Evolutionary conservation across 495 filamentous ascomycete genomes (phyloP).

Genomic region (Bathelium albidoporum): DNA sequence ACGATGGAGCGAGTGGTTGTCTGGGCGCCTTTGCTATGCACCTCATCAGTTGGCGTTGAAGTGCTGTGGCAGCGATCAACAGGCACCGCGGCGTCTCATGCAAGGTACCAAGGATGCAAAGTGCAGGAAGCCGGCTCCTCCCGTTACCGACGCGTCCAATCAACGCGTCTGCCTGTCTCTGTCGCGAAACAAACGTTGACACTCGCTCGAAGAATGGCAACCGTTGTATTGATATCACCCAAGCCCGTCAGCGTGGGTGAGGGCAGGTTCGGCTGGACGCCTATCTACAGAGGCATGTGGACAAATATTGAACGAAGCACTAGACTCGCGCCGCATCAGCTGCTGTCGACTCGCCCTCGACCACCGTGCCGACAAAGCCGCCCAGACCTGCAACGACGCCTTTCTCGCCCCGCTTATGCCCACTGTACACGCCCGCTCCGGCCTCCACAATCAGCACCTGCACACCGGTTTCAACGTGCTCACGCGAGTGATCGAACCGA

Average conservation of each 20-base stretch:
- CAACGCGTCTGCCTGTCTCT: neutral
- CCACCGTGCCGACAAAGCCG: conserved; percentile 53
- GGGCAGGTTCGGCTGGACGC: too few relatives aligned
- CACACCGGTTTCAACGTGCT: conserved; percentile 78
- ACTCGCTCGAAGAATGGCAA: neutral
- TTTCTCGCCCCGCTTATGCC: conserved; percentile 44
- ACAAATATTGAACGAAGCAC: too few relatives aligned
- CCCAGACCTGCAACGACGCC: conserved; percentile 49
- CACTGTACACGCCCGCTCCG: conserved; percentile 38
- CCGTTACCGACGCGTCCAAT: neutral
- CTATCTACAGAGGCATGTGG: too few relatives aligned
- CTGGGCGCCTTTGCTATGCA: too few relatives aligned
- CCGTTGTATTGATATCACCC: neutral
- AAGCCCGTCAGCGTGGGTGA: too few relatives aligned
- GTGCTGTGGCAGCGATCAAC: neutral
- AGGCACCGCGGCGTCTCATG: neutral
- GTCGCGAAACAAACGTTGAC: neutral
- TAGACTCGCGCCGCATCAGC: too few relatives aligned
- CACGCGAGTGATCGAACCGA: conserved; percentile 60
- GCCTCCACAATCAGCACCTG: conserved; percentile 70
- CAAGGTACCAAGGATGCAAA: neutral
- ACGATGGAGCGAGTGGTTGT: too few relatives aligned
- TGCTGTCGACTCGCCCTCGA: conserved; percentile 34
- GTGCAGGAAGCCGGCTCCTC: neutral
- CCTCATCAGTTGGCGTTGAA: too few relatives aligned